These are phyloP conservation scores for Sporothrix sp. DNA, from an alignment of 2,329 filamentous ascomycete species.

Conservation along the genomic window DNA sequence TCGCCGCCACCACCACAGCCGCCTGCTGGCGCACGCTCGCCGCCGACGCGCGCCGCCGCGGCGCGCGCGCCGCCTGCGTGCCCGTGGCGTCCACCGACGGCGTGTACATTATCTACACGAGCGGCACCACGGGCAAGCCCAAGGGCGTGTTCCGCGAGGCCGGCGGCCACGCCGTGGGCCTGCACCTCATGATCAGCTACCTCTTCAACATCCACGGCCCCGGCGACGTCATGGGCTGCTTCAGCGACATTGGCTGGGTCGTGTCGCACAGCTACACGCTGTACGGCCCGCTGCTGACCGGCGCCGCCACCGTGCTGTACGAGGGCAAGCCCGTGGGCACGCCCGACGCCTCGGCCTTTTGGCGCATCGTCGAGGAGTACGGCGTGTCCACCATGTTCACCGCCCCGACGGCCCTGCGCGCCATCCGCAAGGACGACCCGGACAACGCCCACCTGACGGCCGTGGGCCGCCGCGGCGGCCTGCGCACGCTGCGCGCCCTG, in stretches of 20 bases:
- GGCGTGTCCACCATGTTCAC: conserved; percentile 78
- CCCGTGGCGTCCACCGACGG: conserved; percentile 68
- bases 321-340: conserved; percentile 93
- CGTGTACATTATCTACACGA: conserved; percentile 88
- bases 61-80: conserved; percentile 62
- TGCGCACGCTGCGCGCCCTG: conserved; percentile 62
- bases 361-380: conserved; percentile 77
- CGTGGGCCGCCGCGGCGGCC: conserved; percentile 56
- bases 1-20: not conserved
- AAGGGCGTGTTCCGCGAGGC: conserved; percentile 79
- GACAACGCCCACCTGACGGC: conserved; percentile 55
- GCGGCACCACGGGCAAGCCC: conserved; percentile 69
- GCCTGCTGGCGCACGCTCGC: conserved; percentile 63
- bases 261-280: conserved; percentile 73
- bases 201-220: conserved; percentile 75
- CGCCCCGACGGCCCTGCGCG: conserved; percentile 76
- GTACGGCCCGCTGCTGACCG: conserved; percentile 76
- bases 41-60: conserved; percentile 57
- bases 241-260: conserved; percentile 79
- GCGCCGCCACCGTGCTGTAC: conserved; percentile 78
- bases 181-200: conserved; percentile 73
- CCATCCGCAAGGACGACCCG: conserved; percentile 78
- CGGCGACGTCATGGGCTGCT: conserved; percentile 55
- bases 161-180: conserved; percentile 76
- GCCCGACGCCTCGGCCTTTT: conserved; percentile 78